These are phyloP conservation scores for Mycena vitilis DNA, from an alignment of 768 basidiomycete genomes.

Conservation along the genomic window DNA sequence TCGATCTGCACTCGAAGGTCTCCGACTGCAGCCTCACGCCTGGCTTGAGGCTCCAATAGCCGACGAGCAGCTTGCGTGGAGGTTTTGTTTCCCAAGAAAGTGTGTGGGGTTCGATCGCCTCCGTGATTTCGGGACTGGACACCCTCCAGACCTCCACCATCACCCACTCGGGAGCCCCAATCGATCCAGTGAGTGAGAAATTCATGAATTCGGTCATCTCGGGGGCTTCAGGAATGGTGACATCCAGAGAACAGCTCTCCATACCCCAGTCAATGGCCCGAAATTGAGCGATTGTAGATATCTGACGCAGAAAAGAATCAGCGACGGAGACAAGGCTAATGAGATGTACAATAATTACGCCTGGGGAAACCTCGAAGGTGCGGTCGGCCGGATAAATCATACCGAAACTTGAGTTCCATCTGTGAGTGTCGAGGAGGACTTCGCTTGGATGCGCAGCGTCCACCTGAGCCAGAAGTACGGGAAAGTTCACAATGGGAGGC, in stretches of 20 bases:
- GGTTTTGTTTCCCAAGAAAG: conserved; percentile 3
- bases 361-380: not conserved
- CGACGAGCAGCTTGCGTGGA: not conserved
- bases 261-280: conserved; percentile 30
- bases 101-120: not conserved
- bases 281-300: conserved; percentile 29
- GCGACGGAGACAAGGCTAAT: too few relatives aligned
- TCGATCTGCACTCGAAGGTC: not conserved
- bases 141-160: not conserved
- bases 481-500: too few relatives aligned
- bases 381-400: conserved; percentile 8
- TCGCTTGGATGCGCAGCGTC: not conserved
- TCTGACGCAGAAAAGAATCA: conserved; percentile 10
- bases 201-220: conserved; percentile 12
- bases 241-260: conserved; percentile 20
- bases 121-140: not conserved
- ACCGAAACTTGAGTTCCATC: conserved; percentile 3
- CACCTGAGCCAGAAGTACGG: not conserved
- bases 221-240: conserved; percentile 13
- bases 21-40: not conserved
- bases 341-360: not conserved
- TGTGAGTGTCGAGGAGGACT: conserved; percentile 5
- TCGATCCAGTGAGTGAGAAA: not conserved
- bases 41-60: conserved; percentile 5
- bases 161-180: not conserved